Percentiles rank a stretch among this genome's conserved stretches.
These are phyloP conservation scores for Pseudodiploospora longispora DNA, from an alignment of 2,329 filamentous ascomycete species.

Conservation along the genomic window DNA sequence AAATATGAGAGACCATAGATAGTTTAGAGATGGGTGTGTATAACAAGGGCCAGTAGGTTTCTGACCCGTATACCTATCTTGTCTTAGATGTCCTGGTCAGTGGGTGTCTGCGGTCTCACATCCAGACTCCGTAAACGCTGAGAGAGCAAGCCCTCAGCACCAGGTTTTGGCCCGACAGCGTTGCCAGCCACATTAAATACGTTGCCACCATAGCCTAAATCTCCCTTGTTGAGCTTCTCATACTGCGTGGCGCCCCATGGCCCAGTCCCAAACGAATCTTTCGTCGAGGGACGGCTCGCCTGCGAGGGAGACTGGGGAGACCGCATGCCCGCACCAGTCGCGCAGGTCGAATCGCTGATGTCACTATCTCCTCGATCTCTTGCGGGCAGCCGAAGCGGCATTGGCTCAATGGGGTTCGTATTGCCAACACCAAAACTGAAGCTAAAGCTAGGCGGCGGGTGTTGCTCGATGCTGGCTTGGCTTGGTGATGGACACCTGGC, in stretches of 20 bases:
- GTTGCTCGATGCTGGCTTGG: conserved; percentile 6
- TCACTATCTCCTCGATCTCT: conserved; percentile 25
- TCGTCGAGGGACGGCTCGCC: conserved; percentile 26
- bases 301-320: conserved; percentile 21
- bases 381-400: conserved; percentile 39
- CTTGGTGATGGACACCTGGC: background rate
- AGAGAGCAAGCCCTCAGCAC: conserved; percentile 60
- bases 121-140: conserved; percentile 58
- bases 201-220: conserved; percentile 54
- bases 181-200: conserved; percentile 31
- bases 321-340: conserved; percentile 12
- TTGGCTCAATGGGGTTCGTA: conserved; percentile 37
- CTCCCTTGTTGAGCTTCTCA: conserved; percentile 60
- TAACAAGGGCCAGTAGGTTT: too few species aligned
- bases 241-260: conserved; percentile 37
- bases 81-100: conserved; percentile 5
- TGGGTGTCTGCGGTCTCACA: conserved; percentile 23
- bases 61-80: too few species aligned
- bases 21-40: too few species aligned
- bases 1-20: too few species aligned
- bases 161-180: conserved; percentile 21
- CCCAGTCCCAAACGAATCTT: conserved; percentile 23
- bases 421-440: conserved; percentile 19
- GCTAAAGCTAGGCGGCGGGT: background rate
- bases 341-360: conserved; percentile 19